A percentile compares a stretch with the other conserved stretches of the same genome.
phyloP scores from a whole-genome alignment of 176 grass and related monocot genomes.

The Dactylis glomerata region DNA sequence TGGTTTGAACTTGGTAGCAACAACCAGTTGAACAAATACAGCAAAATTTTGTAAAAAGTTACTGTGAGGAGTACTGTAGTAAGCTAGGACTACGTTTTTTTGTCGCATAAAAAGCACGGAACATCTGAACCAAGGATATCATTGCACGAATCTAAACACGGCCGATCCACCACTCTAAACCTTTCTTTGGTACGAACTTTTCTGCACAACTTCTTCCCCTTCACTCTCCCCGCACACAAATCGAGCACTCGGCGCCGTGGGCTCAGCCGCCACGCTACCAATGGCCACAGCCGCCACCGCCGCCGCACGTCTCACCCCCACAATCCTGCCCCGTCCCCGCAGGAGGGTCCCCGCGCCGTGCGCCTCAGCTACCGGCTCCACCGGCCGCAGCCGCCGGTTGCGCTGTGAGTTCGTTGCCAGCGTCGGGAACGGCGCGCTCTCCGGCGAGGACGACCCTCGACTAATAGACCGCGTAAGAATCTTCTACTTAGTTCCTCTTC shows the following conservation, averaged over 20 bases:
- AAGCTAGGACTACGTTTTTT: too few species aligned
- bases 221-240: neutral
- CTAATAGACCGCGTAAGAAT: conserved; percentile 59
- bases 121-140: neutral
- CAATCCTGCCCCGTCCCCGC: neutral
- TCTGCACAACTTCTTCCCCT: neutral
- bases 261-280: conserved; percentile 6
- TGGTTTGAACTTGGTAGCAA: too few species aligned
- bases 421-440: conserved; percentile 73
- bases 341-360: conserved; percentile 19
- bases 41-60: too few species aligned
- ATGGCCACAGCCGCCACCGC: conserved; percentile 23
- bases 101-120: too few species aligned
- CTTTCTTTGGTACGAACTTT: neutral
- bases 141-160: neutral
- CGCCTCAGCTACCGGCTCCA: conserved; percentile 9
- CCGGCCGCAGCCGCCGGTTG: conserved; percentile 32
- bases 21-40: too few species aligned
- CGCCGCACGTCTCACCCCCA: neutral
- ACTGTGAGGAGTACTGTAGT: too few species aligned
- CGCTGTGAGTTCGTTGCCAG: conserved; percentile 73
- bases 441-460: conserved; percentile 63
- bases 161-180: neutral
- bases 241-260: neutral
- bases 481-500: neutral